Evolutionary conservation across 768 basidiomycete species (phyloP), one percentile per base, ranked within the genome.

Genomic region (Boletus subcaerulescens): DNA sequence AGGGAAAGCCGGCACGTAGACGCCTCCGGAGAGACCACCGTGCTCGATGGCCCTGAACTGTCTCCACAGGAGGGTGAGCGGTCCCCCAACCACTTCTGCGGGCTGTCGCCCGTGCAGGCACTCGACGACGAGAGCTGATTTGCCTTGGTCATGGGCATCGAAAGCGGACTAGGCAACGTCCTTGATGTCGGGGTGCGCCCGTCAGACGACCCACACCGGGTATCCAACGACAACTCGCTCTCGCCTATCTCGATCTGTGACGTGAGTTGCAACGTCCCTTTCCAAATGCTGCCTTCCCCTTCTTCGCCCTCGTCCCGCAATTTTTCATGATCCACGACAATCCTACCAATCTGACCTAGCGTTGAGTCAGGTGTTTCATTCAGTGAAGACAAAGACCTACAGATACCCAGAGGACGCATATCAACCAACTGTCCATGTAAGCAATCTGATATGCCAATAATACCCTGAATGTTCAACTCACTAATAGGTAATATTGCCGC

Each of bases 401-500:
- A 8, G 64, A 57, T 24, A 59, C 10, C 54, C 59, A 65, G 18
- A 66, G 57, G 18, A 53, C 17, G 26, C 40, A 50, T 12, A 63
- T 50, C 3, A 66, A 45, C 64, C 64, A 63, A 39, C 65, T 66
- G 45, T n/a, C 13, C n/a, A 51, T 13, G 44, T 4, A 13, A 36
- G 35, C 8, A 3, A 33, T 49, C 13, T 26, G 53, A 36, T 26
- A 26, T 14, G 9, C 33, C 18, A n/a, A 45, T 17, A 5, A 36
- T 6, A 12, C 24, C 10, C 11, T n/a, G 10, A 18, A 40, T 4
- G 24, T 18, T 33, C 5, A 11, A 57, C 65, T 20, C 33, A 64
- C 66, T 61, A 58, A 46, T 61, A 67, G 2, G 53, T 49, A 1
- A 67, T 44, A 26, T 68, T 68, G n/a, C 60, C 58, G 9, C 52